Evolutionary conservation across 306 rosid species (phyloP).

Genomic region (Corylus americana): DNA sequence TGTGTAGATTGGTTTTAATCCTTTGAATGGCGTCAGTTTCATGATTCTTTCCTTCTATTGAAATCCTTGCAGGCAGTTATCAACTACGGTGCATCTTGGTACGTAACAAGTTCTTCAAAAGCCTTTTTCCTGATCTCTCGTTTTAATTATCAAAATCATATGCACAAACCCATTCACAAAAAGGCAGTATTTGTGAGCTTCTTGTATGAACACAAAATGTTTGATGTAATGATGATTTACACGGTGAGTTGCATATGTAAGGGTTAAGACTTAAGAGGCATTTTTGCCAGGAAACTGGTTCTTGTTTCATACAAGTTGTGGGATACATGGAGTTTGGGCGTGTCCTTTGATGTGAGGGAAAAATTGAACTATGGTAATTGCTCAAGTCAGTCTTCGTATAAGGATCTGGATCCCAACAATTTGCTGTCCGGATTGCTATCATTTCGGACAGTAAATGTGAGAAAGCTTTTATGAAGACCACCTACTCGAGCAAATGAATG

Average conservation of each 20-base stretch:
- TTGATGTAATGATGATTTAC: slow-evolving; percentile 15
- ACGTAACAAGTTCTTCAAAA: slow-evolving; percentile 7
- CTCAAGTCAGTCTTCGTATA: no score
- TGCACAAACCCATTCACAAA: neutral
- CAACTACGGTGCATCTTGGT: slow-evolving; percentile 95
- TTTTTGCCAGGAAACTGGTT: neutral
- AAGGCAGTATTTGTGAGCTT: neutral
- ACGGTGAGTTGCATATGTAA: neutral
- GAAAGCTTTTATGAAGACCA: no score
- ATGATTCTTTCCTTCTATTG: slow-evolving; percentile 4
- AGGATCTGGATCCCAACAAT: no score
- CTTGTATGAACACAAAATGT: slow-evolving; percentile 35
- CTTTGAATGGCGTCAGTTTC: neutral
- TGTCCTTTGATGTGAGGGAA: no score
- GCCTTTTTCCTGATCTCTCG: neutral
- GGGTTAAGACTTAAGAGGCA: neutral
- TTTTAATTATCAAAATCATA: neutral
- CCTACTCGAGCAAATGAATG: no score
- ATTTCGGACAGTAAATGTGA: no score
- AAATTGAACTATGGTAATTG: no score
- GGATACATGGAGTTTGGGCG: neutral
- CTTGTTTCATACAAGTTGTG: neutral
- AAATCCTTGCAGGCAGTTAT: slow-evolving; percentile 73
- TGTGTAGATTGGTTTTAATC: neutral
- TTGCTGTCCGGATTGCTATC: no score